Evolutionary conservation across 768 basidiomycete species (phyloP).

Genomic region (Stropharia rugosoannulata): DNA sequence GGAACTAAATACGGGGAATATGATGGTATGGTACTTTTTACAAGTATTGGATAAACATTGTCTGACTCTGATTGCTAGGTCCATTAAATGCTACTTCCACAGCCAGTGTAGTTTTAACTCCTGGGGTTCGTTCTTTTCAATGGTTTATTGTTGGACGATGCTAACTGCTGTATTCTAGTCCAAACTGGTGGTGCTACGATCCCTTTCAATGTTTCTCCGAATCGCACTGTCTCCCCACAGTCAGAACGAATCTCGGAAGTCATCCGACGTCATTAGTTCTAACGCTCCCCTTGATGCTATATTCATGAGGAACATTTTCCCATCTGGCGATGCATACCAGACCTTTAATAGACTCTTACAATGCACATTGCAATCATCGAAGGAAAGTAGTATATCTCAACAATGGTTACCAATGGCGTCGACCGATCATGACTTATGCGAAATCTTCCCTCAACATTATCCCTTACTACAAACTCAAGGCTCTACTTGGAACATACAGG

Average conservation of each 20-base stretch:
- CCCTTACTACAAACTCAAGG: constrained; percentile 17
- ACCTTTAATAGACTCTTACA: constrained; percentile 51
- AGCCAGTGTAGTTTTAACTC: constrained; percentile 63
- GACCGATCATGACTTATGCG: constrained; percentile 32
- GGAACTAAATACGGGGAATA: constrained; percentile 60
- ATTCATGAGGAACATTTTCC: constrained; percentile 67
- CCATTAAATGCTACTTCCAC: constrained; percentile 53
- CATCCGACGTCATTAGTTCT: background rate
- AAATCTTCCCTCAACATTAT: constrained; percentile 27
- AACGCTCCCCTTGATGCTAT: constrained; percentile 43
- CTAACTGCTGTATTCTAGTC: constrained; percentile 45
- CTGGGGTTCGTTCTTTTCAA: constrained; percentile 45
- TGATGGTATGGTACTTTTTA: constrained; percentile 40
- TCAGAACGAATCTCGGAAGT: constrained; percentile 7
- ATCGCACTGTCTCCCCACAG: constrained; percentile 36
- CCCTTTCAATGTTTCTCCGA: constrained; percentile 66
- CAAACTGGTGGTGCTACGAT: constrained; percentile 72
- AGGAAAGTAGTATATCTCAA: constrained; percentile 3
- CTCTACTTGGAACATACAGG: constrained; percentile 32
- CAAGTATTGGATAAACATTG: background rate
- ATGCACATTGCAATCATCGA: constrained; percentile 17
- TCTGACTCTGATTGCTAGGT: constrained; percentile 22
- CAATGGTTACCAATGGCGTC: constrained; percentile 37
- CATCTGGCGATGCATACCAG: constrained; percentile 45
- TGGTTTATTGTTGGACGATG: background rate